A percentile compares a stretch with the other conserved stretches of the same genome.
These are phyloP conservation scores for Linaria vulgaris DNA, from an alignment of 257 asterid genomes.

Conservation along the genomic window DNA sequence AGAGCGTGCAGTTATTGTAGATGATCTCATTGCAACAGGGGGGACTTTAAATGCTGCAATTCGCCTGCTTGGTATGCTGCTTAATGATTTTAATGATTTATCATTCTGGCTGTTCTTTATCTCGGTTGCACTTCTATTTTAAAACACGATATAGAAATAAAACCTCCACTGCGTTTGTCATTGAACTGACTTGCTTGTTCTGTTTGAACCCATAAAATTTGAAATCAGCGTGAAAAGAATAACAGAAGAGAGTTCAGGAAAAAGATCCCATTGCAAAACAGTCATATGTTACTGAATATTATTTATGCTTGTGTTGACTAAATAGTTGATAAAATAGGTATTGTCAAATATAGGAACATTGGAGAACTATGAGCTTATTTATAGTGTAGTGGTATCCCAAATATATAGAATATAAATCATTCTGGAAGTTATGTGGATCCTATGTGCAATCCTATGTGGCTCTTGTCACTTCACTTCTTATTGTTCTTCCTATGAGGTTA, in stretches of 20 bases:
- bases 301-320: no score
- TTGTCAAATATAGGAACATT: no score
- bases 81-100: constrained; percentile 8
- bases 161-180: constrained; percentile 1
- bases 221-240: neutral
- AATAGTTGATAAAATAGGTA: no score
- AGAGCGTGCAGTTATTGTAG: constrained; percentile 78
- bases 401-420: neutral
- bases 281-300: no score
- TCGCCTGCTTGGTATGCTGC: constrained; percentile 69
- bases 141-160: constrained; percentile 5
- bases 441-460: no score
- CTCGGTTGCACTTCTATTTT: neutral
- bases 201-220: neutral
- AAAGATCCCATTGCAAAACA: neutral
- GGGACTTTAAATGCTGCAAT: constrained; percentile 91
- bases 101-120: neutral
- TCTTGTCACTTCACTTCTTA: neutral
- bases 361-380: no score
- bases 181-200: constrained; percentile 3
- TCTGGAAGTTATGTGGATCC: neutral
- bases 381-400: no score
- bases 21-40: constrained; percentile 96
- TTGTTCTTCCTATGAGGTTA: neutral
- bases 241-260: constrained; percentile 3